Evolutionary conservation across 1,284 basidiomycete genomes (phyloP).

Genomic region (Vanrija sp.): DNA sequence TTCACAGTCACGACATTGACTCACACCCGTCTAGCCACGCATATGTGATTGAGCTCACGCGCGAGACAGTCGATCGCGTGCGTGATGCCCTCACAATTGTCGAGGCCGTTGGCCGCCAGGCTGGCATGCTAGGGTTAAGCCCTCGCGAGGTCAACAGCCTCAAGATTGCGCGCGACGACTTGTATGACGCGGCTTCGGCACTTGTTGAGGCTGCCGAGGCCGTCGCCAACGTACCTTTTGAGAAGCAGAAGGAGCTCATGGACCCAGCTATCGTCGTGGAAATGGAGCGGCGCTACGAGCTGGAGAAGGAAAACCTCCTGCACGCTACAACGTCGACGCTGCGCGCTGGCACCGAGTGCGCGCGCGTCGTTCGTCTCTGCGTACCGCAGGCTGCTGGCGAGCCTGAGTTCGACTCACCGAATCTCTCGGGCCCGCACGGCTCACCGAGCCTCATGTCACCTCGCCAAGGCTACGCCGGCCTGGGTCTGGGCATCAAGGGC

Average conservation of each 20-base stretch:
- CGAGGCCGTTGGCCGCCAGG: conserved; percentile 70
- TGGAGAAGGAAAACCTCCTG: conserved; percentile 68
- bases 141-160: conserved; percentile 57
- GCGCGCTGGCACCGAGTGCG: conserved; percentile 83
- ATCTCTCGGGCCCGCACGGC: background rate
- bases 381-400: conserved; percentile 48
- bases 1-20: conserved; percentile 82
- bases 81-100: conserved; percentile 88
- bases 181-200: conserved; percentile 80
- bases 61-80: conserved; percentile 88
- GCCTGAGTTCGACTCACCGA: conserved; percentile 8
- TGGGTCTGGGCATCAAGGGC: conserved; percentile 12
- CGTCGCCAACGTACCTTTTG: conserved; percentile 58
- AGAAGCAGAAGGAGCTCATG: conserved; percentile 73
- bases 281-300: conserved; percentile 77
- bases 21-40: conserved; percentile 89
- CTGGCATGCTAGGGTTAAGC: conserved; percentile 57
- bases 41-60: conserved; percentile 87
- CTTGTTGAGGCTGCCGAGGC: conserved; percentile 77
- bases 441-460: background rate
- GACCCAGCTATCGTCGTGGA: conserved; percentile 76
- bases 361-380: conserved; percentile 73
- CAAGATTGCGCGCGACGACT: conserved; percentile 67
- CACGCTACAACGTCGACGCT: conserved; percentile 80
- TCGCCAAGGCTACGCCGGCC: conserved; percentile 6